Evolutionary conservation across 202 grass and related monocot species (phyloP), one percentile per base, ranked within the genome.

Genomic region (Bolboschoenoplectus hybrid): DNA sequence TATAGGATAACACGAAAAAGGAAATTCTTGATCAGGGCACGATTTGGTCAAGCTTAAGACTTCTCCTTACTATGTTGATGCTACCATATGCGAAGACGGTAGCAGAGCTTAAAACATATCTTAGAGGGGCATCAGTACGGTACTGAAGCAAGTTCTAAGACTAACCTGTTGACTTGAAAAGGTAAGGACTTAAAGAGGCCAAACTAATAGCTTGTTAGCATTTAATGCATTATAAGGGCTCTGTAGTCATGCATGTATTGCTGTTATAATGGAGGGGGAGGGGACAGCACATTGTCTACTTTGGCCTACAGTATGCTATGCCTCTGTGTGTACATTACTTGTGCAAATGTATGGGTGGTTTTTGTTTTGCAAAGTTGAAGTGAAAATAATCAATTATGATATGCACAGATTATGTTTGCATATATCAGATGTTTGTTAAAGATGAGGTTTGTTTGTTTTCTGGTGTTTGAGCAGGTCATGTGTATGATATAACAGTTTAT

Each of bases 11-110:
- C 61, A 26, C 12, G 5, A 69, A 76, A 53, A 36, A 13, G 26
- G 32, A 53, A 55, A 26, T 55, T 40, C 74, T 58, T 79, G 34
- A 79, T 58, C 51, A 79, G 58, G 52, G 74, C 74, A 58, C 40
- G 51, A 40, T 57, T 74, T 3, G 9, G n/a, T 74, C 44, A 50
- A 73, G 43, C 17, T 10, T 26, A n/a, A 44, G 26, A 49, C 6
- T 47, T 49, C 44, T 73, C 11, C 45, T 72, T 44, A 13, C 43
- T 72, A 72, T 72, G 68, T 19, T 46, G 64, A 67, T 74, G 45
- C n/a, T 51, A 74, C 40, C 9, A 19, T 70, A 19, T 70, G 67
- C 40, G 1, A 1, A 6, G 16, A 55, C 40, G 26, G 20, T 6
- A 10, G 11, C 2, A 19, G 26, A 35, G 20, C 26, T 74, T 13